Evolutionary conservation across 2,329 filamentous ascomycete genomes (phyloP), one percentile per base, ranked within the genome.

Genomic region (Ophiostoma fasciatum): DNA sequence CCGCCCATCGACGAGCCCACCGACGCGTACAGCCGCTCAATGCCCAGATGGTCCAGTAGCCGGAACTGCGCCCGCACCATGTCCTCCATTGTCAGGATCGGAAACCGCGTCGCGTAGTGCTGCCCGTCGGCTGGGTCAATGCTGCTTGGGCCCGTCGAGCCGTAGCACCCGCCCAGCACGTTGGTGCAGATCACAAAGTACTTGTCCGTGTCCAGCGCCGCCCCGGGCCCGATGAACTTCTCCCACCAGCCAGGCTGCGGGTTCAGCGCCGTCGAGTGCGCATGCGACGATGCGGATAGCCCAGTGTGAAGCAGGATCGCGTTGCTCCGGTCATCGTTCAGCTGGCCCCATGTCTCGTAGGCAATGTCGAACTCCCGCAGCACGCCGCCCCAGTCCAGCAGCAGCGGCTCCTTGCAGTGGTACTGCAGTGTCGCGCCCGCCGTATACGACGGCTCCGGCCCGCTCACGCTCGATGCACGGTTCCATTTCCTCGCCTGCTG

Each of bases 1-100:
- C 90, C 90, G 36, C 90, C 90, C 90, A 98, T 98, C 56, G 84
- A 94, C 6, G 83, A 84, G 12, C 90, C 90, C 15, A 98, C 88
- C 40, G 83, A 93, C 14, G 90, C 90, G 55, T 93, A 83, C 9
- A 98, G 67, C 50, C 74, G 82, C 18, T 71, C 52, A 31, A 98
- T 78, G 6, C 77, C 77, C 20, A 98, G 63, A 5, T 63, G 58
- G 54, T 96, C 87, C 11, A 98, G 67, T 21, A 98, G 69, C 29
- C 82, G 69, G 61, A 96, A 94, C 55, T 98, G 90, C 5, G 87
- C 88, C 37, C 87, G 75, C 21, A 96, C 90, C 90, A 98, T 98
- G 56, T 98, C 90, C 48, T 93, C 77, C 63, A 98, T 78, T 1
- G 90, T 98, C 38, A 98, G 60, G 46, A 98, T 92, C 3, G 90